Base-by-base conservation (phyloP, 345 rosid genomes). In the Geranium brycei region DNA sequence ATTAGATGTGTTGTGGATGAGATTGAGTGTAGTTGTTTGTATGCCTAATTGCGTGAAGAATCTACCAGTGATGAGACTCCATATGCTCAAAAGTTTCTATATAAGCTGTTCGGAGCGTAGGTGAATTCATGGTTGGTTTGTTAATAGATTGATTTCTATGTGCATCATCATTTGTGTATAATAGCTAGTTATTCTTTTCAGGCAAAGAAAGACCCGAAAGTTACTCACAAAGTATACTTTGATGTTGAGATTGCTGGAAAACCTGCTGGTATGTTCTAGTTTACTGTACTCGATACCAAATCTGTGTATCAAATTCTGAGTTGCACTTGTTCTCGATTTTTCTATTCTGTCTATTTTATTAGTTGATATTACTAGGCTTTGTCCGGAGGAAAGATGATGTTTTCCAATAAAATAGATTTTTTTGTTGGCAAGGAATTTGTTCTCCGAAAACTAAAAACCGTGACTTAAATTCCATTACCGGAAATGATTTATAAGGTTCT, bases 191-290 rank as follows among this genome's bases (percentile, higher is more conserved):
- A 19, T n/a, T 13, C 23, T 68, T 64, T 63, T 55, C 80, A 93
- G 99, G 99, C 96, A 0, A 83, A 87, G 78, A 81, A 80, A 65
- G 85, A 88, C 70, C 76, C 78, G 68, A 79, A 79, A 67, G 91
- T 88, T 56, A 93, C 99, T 13, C 81, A 85, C 79, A 85, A 93
- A 73, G 99, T 95, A 59, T 91, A 73, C 82, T 95, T 95, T 40
- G 96, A 95, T 69, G 89, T 95, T 17, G 93, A 91, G 79, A 82
- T 87, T 51, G 92, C 66, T 17, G 99, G 97, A 62, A 88, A 95
- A 79, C 80, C 91, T 1, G 96, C 99, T 65, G 99, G 99, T 88
- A 81, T 31, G 75, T 57, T 64, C 71, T 51, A 47, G 35, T 73
- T 35, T 13, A 8, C 13, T 8, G 32, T 10, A 51, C 30, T 2